Evolutionary conservation across 495 filamentous ascomycete species (phyloP).

Genomic region (Apiosordaria backusii): DNA sequence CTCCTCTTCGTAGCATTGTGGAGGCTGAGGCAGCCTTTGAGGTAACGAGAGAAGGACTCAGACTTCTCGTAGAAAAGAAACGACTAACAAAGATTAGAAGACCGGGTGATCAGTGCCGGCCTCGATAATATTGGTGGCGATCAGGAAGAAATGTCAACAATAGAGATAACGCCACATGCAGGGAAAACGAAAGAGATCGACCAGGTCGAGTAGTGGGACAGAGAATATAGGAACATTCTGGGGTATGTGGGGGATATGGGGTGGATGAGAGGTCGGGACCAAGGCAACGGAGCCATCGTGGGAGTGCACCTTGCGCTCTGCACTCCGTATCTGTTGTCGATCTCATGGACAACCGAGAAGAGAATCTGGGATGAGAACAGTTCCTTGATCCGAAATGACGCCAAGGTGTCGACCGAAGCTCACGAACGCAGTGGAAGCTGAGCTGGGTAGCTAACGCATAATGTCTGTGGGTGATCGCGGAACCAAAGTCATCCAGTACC

Average conservation of each 20-base stretch:
- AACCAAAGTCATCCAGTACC: background rate
- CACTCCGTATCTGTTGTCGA: background rate
- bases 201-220: background rate
- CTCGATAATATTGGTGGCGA: background rate
- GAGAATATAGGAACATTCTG: background rate
- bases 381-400: slow-evolving; percentile 13
- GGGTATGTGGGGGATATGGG: slow-evolving; percentile 1
- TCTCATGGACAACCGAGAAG: background rate
- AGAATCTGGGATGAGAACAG: background rate
- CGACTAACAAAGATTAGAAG: background rate
- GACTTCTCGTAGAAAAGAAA: background rate
- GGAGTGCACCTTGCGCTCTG: background rate
- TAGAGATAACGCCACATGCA: background rate
- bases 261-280: background rate
- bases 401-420: slow-evolving; percentile 3
- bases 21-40: background rate
- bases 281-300: background rate
- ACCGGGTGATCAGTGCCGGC: background rate
- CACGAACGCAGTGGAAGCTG: background rate
- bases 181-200: slow-evolving; percentile 1
- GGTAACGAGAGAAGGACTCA: background rate
- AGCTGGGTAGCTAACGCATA: slow-evolving; percentile 5
- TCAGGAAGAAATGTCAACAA: background rate
- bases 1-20: slow-evolving; percentile 3
- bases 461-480: slow-evolving; percentile 3